A percentile compares a stretch with the other conserved stretches of the same genome.
Conservation (phyloP, 2,329 filamentous ascomycete species). For the Pyrenochaeta sp. region DNA sequence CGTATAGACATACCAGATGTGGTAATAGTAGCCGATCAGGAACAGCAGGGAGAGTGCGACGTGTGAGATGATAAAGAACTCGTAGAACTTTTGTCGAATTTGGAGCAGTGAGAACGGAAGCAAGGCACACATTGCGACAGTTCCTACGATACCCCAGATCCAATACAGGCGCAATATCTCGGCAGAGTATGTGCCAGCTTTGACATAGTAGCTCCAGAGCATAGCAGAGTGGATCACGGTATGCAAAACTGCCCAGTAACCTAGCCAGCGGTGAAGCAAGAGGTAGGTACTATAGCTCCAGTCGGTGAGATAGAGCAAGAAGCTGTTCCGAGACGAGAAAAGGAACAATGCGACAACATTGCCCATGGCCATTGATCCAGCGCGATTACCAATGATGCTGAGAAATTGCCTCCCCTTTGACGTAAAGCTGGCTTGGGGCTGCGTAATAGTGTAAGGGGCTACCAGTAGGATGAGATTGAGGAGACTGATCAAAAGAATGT, state of each 20-base stretch:
- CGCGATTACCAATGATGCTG: slow-evolving; percentile 46
- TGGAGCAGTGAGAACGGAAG: slow-evolving; percentile 31
- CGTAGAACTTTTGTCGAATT: slow-evolving; percentile 38
- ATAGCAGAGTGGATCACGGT: slow-evolving; percentile 19
- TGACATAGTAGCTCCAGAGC: slow-evolving; percentile 23
- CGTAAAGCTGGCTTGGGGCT: slow-evolving; percentile 26
- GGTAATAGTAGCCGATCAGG: slow-evolving; percentile 43
- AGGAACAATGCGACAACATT: slow-evolving; percentile 38
- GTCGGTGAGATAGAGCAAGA: slow-evolving; percentile 46
- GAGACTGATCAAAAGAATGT: slow-evolving; percentile 42
- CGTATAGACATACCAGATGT: slow-evolving; percentile 41
- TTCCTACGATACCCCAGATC: slow-evolving; percentile 49
- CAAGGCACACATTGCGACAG: slow-evolving; percentile 34
- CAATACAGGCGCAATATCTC: slow-evolving; percentile 36
- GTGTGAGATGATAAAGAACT: slow-evolving; percentile 44
- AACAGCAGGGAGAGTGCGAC: slow-evolving; percentile 32
- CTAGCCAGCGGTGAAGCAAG: slow-evolving; percentile 42
- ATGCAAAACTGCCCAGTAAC: slow-evolving; percentile 21
- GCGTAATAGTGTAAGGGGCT: slow-evolving; percentile 8
- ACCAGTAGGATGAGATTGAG: slow-evolving; percentile 16
- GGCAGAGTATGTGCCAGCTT: slow-evolving; percentile 17
- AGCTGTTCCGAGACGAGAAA: slow-evolving; percentile 45
- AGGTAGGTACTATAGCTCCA: slow-evolving; percentile 50
- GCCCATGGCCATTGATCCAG: slow-evolving; percentile 40
- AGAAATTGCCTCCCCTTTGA: slow-evolving; percentile 52